Base-by-base conservation (phyloP, 75 land plant species). In the Pinus tabuliformis region DNA sequence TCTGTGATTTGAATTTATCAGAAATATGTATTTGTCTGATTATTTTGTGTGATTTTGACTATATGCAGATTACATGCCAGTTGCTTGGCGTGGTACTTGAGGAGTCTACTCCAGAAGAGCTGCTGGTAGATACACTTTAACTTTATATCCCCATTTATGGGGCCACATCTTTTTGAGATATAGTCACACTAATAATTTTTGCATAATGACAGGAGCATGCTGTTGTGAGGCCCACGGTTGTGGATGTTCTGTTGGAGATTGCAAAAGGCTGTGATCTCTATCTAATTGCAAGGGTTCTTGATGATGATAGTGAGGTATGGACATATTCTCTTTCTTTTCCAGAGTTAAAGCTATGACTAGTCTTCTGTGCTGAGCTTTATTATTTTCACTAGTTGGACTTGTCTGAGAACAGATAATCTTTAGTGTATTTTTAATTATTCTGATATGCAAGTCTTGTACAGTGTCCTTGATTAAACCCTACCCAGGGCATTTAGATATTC, bases 241-340 rank as follows among this genome's bases (percentile, higher is more conserved):
- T 91, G 76, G 99, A 97, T 68, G 86, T 93, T 11, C 80, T 97
- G 75, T 72, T 91, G 83, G 98, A 97, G 76, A 81, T 97, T 52
- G 91, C 96, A 7, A 91, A 89, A 77, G 82, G 77, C 73, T 91
- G 94, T 83, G 99, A 97, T 81, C 84, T 97, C 17, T 97, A 97
- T 80, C 90, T 97, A 24, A 91, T 97, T 85, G 91, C 94, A 76
- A 88, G 84, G 77, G 86, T 97, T 76, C 49, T 86, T 56, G 99
- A 97, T 82, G 99, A 95, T 82, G 90, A 87, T 82, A 95, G 96
- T 78, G 99, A 90, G 87, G 98, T 95, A 56, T 26, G 71, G 54
- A 49, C 54, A 49, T 49, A 49, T 49, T 9, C 54, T 2, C 54
- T 9, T 49, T 49, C 54, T 49, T 49, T 49, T 49, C 12, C 54